Conservation (phyloP, 371 early-diverging fungal genomes). For the Quaeritorhiza haematococci region DNA sequence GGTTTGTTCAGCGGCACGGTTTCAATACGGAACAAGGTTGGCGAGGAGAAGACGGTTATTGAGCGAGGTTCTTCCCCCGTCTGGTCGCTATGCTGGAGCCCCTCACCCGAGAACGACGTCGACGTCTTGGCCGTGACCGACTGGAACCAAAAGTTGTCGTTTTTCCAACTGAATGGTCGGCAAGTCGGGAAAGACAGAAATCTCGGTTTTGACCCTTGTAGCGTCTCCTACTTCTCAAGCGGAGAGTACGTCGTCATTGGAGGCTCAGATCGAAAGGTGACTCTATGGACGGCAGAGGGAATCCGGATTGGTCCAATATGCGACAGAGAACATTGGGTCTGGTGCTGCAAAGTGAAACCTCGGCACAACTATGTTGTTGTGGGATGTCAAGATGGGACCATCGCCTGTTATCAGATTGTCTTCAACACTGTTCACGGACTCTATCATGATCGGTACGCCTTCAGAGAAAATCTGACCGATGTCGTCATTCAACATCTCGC, state of each 20-base stretch:
- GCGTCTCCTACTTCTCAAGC: constrained; percentile 31
- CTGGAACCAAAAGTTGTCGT: constrained; percentile 45
- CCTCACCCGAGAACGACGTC: constrained; percentile 24
- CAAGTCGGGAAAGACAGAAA: constrained; percentile 45
- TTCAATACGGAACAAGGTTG: constrained; percentile 37
- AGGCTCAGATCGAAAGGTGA: constrained; percentile 43
- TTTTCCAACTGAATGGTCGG: constrained; percentile 40
- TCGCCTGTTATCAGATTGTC: constrained; percentile 37
- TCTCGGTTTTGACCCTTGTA: constrained; percentile 40
- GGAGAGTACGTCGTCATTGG: constrained; percentile 45
- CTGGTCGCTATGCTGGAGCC: constrained; percentile 45
- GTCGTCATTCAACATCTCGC: constrained; percentile 49
- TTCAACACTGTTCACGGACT: constrained; percentile 50
- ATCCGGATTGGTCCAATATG: constrained; percentile 37
- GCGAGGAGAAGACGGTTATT: constrained; percentile 44
- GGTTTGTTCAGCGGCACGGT: constrained; percentile 47
- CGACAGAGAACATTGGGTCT: constrained; percentile 43
- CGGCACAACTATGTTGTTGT: constrained; percentile 40
- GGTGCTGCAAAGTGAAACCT: constrained; percentile 43
- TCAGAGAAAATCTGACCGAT: constrained; percentile 50
- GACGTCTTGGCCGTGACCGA: constrained; percentile 46
- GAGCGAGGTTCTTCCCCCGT: constrained; percentile 42
- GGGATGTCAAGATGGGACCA: constrained; percentile 43
- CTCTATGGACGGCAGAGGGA: constrained; percentile 46
- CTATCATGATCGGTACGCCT: constrained; percentile 49